phyloP scores from a whole-genome alignment of 1,284 basidiomycete species.

The Anthracocystis walkeri region DNA sequence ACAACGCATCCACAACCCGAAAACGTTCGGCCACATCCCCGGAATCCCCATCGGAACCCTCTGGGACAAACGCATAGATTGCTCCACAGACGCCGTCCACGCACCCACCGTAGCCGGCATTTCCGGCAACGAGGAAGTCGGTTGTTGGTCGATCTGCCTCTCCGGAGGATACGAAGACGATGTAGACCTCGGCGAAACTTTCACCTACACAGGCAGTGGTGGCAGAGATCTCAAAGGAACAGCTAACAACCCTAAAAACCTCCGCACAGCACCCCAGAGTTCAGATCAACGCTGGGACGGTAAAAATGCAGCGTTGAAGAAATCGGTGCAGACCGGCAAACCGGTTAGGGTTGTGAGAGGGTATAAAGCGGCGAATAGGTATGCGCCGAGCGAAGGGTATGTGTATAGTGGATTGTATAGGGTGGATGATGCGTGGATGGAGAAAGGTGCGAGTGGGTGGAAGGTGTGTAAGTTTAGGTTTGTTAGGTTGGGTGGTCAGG shows the following conservation, averaged over 20 bases:
- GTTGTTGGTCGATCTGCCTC: conserved; percentile 82
- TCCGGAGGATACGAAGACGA: conserved; percentile 85
- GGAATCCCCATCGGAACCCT: conserved; percentile 49
- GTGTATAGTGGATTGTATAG: conserved; percentile 85
- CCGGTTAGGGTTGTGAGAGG: conserved; percentile 85
- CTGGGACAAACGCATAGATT: conserved; percentile 53
- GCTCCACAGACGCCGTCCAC: conserved; percentile 54
- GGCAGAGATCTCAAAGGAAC: conserved; percentile 85
- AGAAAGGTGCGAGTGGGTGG: conserved; percentile 42
- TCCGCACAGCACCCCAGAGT: conserved; percentile 85
- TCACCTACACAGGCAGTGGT: conserved; percentile 76
- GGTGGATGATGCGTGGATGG: conserved; percentile 72
- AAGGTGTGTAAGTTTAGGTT: conserved; percentile 45
- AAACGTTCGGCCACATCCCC: conserved; percentile 70
- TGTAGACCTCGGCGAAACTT: conserved; percentile 81
- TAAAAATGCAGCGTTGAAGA: conserved; percentile 78
- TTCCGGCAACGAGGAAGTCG: conserved; percentile 74
- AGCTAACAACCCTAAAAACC: conserved; percentile 78
- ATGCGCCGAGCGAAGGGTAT: conserved; percentile 72
- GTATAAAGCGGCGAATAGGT: conserved; percentile 76
- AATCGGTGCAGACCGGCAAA: conserved; percentile 77
- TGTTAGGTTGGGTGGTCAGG: conserved; percentile 22
- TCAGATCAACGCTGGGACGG: conserved; percentile 82
- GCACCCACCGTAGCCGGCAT: conserved; percentile 83
- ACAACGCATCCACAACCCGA: conserved; percentile 45